phyloP scores from a whole-genome alignment of 2,329 filamentous ascomycete genomes.

The Myriosclerotinia scirpicola region DNA sequence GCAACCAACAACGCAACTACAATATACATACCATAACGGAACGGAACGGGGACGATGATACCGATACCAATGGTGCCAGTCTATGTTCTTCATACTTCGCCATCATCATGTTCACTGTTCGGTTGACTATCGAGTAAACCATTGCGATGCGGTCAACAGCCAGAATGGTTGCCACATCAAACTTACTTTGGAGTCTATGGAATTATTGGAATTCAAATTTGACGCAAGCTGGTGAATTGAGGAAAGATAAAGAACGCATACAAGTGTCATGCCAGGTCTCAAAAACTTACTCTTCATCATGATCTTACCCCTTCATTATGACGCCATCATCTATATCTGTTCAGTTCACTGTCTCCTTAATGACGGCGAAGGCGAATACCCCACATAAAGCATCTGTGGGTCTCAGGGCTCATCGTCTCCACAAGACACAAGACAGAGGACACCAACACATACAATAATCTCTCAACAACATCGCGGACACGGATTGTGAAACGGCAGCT shows the following conservation, averaged over 20 bases:
- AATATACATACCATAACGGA: neutral
- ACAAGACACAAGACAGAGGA: neutral
- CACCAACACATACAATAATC: neutral
- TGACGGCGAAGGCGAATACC: constrained; percentile 14
- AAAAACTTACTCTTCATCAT: neutral
- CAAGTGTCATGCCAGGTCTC: neutral
- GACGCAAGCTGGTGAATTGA: neutral
- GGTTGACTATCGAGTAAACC: neutral
- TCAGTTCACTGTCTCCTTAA: constrained; percentile 1
- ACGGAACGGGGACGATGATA: neutral
- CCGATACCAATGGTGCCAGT: neutral
- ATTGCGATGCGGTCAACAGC: neutral
- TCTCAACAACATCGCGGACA: neutral
- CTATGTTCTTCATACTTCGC: neutral
- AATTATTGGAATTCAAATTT: neutral
- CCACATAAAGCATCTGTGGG: constrained; percentile 4
- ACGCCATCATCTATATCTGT: neutral
- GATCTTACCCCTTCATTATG: neutral
- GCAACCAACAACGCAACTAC: neutral
- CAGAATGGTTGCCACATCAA: neutral
- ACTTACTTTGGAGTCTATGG: neutral
- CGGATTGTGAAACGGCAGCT: neutral
- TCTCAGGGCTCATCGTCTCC: neutral
- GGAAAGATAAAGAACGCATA: neutral
- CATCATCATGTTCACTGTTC: neutral